Base-by-base conservation (phyloP, 140 eudicot species). In the Flaveria floridana region DNA sequence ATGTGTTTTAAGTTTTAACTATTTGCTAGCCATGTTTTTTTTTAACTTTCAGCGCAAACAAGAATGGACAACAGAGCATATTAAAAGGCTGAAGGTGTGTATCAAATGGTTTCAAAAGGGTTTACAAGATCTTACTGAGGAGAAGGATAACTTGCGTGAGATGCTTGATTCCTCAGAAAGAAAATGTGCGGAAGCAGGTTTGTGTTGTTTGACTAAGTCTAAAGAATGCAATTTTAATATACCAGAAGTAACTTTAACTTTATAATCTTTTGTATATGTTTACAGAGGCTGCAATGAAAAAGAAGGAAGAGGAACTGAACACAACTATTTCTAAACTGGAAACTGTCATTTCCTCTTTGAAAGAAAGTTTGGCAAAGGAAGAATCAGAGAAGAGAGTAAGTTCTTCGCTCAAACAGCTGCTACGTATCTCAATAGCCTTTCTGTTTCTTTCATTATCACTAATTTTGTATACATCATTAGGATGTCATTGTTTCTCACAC, bases 341-440 rank as follows among this genome's bases (percentile, higher is more conserved):
- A 78, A 80, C 74, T 28, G 85, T 73, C 39, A 56, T 67, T 26
- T 70, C 76, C 21, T 80, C 88, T 44, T 82, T 90, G 62, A 90
- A 93, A 75, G 91, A 82, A 68, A 90, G 83, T 58, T 73, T 85
- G 57, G 82, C 89, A 2, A 86, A 82, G 16, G 97, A 90, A 79
- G 87, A 88, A 73, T 82, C 74, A 3, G 87, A 83, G 71, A 93
- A 93, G 75, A 65, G 83, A 84, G 98, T 93, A 78, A 69, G 87
- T 18, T 18, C 26, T 10, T 9, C 18, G 3, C 39, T 66, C 42
- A 13, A 63, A 79, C 18, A 26, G 20, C 55, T 23, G 5, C 56
- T 2, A 68, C 5, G 68, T 34, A 25, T 74, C 65, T 26, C 9
- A 13, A 71, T 47, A 9, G 62, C 10, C 41, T 76, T 1, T 23